Base-by-base conservation (phyloP, 345 rosid genomes). In the Camelina hispida region DNA sequence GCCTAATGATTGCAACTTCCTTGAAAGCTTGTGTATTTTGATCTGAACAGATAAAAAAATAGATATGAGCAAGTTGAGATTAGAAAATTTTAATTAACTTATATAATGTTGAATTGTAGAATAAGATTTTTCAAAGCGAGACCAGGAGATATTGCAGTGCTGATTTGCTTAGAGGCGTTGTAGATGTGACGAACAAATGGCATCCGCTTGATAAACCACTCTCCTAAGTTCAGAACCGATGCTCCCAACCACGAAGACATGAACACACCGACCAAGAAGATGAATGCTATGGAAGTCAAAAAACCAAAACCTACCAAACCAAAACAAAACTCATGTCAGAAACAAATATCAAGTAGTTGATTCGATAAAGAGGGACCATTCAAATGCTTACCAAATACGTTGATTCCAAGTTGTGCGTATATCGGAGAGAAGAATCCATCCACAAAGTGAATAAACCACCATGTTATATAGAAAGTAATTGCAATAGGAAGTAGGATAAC, bases 191-290 rank as follows among this genome's bases (percentile, higher is more conserved):
- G 98, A 75, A 93, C 89, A 73, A 96, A 89, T 56, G 99, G 98
- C 99, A 96, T 96, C 83, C 96, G 81, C 81, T 93, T 96, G 89
- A 96, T 96, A 74, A 96, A 93, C 99, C 99, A 96, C 83, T 96
- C 99, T 3, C 99, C 97, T 38, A 96, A 81, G 80, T 93, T 81
- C 67, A 96, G 83, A 73, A 96, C 93, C 32, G 98, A 96, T 74
- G 99, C 89, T 69, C 99, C 99, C 90, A 96, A 78, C 99, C 99
- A 96, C 14, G 99, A 96, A 76, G 99, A 93, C 99, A 96, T 96
- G 87, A 96, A 96, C 68, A 96, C 96, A 50, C 99, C 99, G 50
- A 93, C 87, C 91, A 93, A 76, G 88, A 96, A 96, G 77, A 96
- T 93, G 84, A 96, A 93, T 15, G 93, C 88, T 58, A 93, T 84